These are phyloP conservation scores for Ascochyta fabae DNA, from an alignment of 2,329 filamentous ascomycete genomes.

Conservation along the genomic window DNA sequence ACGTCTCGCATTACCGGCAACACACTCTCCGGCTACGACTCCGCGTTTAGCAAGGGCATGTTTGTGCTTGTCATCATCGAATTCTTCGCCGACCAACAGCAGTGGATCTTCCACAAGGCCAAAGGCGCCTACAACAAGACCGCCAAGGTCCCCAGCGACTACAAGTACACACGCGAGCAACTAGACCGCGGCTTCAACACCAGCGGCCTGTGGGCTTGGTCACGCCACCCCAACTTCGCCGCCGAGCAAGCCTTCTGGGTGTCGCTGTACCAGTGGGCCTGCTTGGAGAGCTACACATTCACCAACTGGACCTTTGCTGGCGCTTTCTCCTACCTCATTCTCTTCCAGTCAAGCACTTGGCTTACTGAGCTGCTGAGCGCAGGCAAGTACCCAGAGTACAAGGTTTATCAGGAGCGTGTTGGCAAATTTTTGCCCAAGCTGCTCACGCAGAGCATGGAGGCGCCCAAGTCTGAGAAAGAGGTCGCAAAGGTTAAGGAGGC, in stretches of 20 bases:
- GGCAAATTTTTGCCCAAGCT: conserved; percentile 78
- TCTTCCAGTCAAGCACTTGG: conserved; percentile 90
- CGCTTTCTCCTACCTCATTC: conserved; percentile 69
- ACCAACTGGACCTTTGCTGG: conserved; percentile 83
- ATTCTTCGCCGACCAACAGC: conserved; percentile 87
- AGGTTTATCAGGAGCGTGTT: conserved; percentile 80
- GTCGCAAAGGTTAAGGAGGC: conserved; percentile 29
- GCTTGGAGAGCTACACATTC: conserved; percentile 71
- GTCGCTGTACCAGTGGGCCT: conserved; percentile 85
- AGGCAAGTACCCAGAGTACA: conserved; percentile 87
- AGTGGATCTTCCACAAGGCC: conserved; percentile 87
- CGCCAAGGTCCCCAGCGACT: conserved; percentile 70
- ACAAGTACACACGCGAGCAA: conserved; percentile 71
- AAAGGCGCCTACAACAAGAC: conserved; percentile 78
- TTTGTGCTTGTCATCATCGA: conserved; percentile 68
- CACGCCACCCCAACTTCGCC: conserved; percentile 92
- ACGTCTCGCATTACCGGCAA: conserved; percentile 66
- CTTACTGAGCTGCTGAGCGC: conserved; percentile 83
- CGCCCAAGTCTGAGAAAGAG: conserved; percentile 28
- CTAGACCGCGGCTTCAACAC: conserved; percentile 90
- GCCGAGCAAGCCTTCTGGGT: conserved; percentile 94
- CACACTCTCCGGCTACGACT: conserved; percentile 60
- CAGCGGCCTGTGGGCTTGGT: conserved; percentile 83
- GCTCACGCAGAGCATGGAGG: conserved; percentile 40
- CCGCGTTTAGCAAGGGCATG: conserved; percentile 62